These are phyloP conservation scores for Cyclotella kingstonii DNA, from an alignment of 108 stramenopile genomes.

Conservation along the genomic window DNA sequence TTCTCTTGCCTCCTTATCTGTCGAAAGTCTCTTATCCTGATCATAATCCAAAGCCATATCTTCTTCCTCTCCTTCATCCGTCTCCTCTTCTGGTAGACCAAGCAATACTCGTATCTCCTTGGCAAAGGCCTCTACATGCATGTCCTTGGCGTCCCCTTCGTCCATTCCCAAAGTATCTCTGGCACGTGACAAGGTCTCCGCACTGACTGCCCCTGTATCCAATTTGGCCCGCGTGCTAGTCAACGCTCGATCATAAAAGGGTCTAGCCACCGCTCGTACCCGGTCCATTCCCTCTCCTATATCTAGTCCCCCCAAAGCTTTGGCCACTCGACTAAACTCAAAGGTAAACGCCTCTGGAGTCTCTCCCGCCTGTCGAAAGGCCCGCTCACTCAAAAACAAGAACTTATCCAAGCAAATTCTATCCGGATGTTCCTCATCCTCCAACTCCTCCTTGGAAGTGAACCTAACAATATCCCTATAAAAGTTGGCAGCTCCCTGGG, in stretches of 20 bases:
- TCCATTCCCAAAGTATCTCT: conserved; percentile 68
- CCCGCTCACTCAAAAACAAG: conserved; percentile 76
- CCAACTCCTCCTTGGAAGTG: conserved; percentile 73
- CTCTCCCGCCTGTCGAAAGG: conserved; percentile 65
- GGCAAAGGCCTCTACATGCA: conserved; percentile 70
- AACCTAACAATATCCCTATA: conserved; percentile 62
- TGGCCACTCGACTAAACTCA: conserved; percentile 77
- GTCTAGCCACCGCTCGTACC: conserved; percentile 62
- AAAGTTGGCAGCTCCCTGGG: conserved; percentile 61
- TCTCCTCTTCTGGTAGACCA: conserved; percentile 52
- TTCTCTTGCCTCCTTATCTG: conserved; percentile 16
- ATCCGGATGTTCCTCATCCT: conserved; percentile 77
- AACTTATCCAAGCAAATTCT: conserved; percentile 74
- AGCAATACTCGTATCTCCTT: conserved; percentile 66
- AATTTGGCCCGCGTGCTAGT: conserved; percentile 68
- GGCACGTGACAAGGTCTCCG: conserved; percentile 72
- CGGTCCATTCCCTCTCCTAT: conserved; percentile 49
- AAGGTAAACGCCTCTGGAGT: conserved; percentile 79
- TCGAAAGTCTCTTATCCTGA: conserved; percentile 27
- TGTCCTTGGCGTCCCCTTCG: conserved; percentile 62
- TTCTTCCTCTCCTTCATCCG: conserved; percentile 39
- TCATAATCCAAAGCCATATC: conserved; percentile 25
- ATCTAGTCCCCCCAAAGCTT: conserved; percentile 51
- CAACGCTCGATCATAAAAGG: conserved; percentile 82
- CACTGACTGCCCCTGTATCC: conserved; percentile 62